Base-by-base conservation (phyloP, 2,329 filamentous ascomycete species). In the Ophiostoma perfectum region DNA sequence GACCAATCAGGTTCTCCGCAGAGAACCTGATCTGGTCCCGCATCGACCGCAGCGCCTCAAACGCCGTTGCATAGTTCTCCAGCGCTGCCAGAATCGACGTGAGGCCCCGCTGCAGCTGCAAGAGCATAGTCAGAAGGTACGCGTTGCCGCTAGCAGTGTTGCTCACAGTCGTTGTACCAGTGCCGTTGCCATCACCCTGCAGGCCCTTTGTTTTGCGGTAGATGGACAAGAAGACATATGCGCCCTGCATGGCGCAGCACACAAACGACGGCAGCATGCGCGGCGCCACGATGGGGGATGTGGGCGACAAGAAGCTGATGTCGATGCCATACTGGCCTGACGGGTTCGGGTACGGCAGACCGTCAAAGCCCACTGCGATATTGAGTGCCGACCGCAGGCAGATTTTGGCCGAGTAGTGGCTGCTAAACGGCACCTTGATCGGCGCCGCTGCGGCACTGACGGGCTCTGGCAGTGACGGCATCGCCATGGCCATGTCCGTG, bases 311-410 rank as follows among this genome's bases (percentile, higher is more conserved):
- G 68, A 76, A 78, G 58, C 73, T 75, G 4, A 71, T 41, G 14
- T 76, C 72, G 44, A 76, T 76, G n/a, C 74, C 75, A 4, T 75
- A 72, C 68, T 76, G 75, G 27, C 77, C 73, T 38, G 74, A 78
- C 72, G 80, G 77, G 66, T 79, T 79, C 14, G 82, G 82, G 67
- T 80, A 82, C 0, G 82, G 81, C 45, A 84, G 73, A 11, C 76
- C 74, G 70, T 80, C 77, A 66, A 83, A 83, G 12, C 78, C 78
- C 66, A 76, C 73, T 1, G 82, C 79, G 67, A 84, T 83, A 70
- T 78, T 80, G 60, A 84, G 76, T 2, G 82, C 81, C 7, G 81
- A 79, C 64, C 79, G 80, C 44, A 84, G 75, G 72, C 82, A 83
- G 69, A 83, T 78, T 72, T 81, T 81, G 36, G 81, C 78, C 14